phyloP scores from a whole-genome alignment of 306 rosid genomes.

The Castanospermum australe region DNA sequence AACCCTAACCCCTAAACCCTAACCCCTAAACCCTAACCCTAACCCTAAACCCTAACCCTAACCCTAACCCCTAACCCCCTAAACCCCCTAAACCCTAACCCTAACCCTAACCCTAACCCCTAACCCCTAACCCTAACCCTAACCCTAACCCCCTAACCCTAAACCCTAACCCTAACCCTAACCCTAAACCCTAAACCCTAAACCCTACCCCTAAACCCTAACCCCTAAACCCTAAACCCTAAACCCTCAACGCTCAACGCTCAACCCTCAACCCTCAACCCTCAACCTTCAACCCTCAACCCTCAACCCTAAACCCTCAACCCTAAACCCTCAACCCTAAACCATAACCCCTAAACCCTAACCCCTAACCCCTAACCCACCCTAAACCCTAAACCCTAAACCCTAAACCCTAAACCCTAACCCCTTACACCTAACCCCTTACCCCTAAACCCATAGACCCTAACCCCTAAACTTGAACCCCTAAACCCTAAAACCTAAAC shows the following conservation, averaged over 20 bases:
- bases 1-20: background rate
- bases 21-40: background rate
- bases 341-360: background rate
- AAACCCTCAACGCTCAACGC: background rate
- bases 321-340: background rate
- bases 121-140: background rate
- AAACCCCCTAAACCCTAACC: background rate
- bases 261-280: background rate
- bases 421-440: conserved; percentile 21
- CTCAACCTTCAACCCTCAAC: background rate
- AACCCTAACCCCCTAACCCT: background rate
- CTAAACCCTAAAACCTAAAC: too few species aligned
- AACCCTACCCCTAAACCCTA: background rate
- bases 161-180: background rate
- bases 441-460: conserved; percentile 25
- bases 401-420: conserved; percentile 24
- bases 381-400: conserved; percentile 12
- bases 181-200: background rate
- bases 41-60: background rate
- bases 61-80: background rate
- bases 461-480: too few species aligned
- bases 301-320: background rate
- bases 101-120: background rate
- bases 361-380: conserved; percentile 3
- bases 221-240: background rate